A percentile compares a stretch with the other conserved stretches of the same genome.
These are phyloP conservation scores for Lodderomyces pseudojiufengensis DNA, from an alignment of 1,139 yeast genomes.

Conservation along the genomic window DNA sequence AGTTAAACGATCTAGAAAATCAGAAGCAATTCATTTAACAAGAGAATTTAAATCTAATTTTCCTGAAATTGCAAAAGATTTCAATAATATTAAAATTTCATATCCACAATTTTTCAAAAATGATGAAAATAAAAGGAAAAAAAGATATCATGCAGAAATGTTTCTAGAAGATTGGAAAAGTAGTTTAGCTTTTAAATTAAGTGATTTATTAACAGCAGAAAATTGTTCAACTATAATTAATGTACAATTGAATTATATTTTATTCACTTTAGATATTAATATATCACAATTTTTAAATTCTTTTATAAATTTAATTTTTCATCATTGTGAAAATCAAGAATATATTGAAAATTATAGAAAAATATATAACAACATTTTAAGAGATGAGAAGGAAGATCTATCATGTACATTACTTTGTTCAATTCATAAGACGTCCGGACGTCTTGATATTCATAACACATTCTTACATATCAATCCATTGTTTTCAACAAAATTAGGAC, in stretches of 20 bases:
- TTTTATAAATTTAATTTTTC: slow-evolving; percentile 13
- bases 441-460: slow-evolving; percentile 21
- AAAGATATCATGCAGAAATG: slow-evolving; percentile 9
- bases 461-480: slow-evolving; percentile 1
- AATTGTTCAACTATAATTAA: slow-evolving; percentile 22
- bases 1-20: slow-evolving; percentile 13
- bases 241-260: slow-evolving; percentile 34
- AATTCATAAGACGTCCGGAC: slow-evolving; percentile 30
- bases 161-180: slow-evolving; percentile 17
- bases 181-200: slow-evolving; percentile 15
- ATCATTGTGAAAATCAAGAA: slow-evolving; percentile 8
- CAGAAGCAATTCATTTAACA: slow-evolving; percentile 17
- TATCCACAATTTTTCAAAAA: too few relatives aligned
- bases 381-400: slow-evolving; percentile 10
- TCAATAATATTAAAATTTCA: slow-evolving; percentile 11
- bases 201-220: slow-evolving; percentile 23
- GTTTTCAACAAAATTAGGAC: too few relatives aligned
- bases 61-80: slow-evolving; percentile 17
- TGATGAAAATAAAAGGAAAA: slow-evolving; percentile 4
- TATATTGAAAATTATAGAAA: slow-evolving; percentile 11
- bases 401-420: slow-evolving; percentile 28
- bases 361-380: slow-evolving; percentile 10
- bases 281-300: slow-evolving; percentile 23
- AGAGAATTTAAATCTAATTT: slow-evolving; percentile 17
- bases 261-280: slow-evolving; percentile 31